phyloP scores from a whole-genome alignment of 2,329 filamentous ascomycete genomes.

The Pseudogymnoascus sp. region DNA sequence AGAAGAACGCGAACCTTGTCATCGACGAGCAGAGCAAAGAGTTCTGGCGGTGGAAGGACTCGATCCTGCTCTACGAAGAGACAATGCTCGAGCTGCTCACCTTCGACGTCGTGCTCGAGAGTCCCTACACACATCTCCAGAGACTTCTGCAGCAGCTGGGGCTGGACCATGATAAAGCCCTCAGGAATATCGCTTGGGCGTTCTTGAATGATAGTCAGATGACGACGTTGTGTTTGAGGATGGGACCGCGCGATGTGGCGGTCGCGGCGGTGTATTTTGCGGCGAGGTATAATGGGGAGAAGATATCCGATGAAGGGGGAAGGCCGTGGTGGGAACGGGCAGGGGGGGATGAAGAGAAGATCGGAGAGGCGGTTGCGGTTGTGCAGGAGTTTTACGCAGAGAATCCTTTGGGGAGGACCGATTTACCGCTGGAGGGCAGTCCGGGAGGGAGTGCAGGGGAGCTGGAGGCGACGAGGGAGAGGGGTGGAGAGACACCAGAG shows the following conservation, averaged over 20 bases:
- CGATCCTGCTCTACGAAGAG: conserved; percentile 86
- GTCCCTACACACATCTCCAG: conserved; percentile 78
- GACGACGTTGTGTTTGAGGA: conserved; percentile 75
- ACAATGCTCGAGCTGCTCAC: conserved; percentile 84
- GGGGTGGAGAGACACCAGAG: neutral
- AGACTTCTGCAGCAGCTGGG: conserved; percentile 67
- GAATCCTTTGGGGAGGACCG: conserved; percentile 45
- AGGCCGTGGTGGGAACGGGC: conserved; percentile 82
- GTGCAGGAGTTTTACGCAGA: conserved; percentile 63
- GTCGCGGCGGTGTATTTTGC: conserved; percentile 82
- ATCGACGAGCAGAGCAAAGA: conserved; percentile 97
- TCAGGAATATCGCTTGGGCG: conserved; percentile 84
- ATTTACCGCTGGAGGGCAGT: conserved; percentile 22
- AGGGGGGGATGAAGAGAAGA: conserved; percentile 61
- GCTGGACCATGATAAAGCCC: conserved; percentile 68
- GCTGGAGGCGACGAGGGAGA: conserved; percentile 20
- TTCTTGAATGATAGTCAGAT: conserved; percentile 88
- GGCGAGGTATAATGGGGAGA: conserved; percentile 62
- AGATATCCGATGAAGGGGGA: conserved; percentile 62
- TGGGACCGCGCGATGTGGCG: conserved; percentile 72
- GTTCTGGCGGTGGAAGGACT: conserved; percentile 96
- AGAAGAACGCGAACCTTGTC: conserved; percentile 83
- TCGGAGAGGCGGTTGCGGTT: conserved; percentile 64
- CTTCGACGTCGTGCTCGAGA: conserved; percentile 86
- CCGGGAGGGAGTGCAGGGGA: conserved; percentile 19